phyloP scores from a whole-genome alignment of 176 grass and related monocot species.

The Pharus latifolius region DNA sequence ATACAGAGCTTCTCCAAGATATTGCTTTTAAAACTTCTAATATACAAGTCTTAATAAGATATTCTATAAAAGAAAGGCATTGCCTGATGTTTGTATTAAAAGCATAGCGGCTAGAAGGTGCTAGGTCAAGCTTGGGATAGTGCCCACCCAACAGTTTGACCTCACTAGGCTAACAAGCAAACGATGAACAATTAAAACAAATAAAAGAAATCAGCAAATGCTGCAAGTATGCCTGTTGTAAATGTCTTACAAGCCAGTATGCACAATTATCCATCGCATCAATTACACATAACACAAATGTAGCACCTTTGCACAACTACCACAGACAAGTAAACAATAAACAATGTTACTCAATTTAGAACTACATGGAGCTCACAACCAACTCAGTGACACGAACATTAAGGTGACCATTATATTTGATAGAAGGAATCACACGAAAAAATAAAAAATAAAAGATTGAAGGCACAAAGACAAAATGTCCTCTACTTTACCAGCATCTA shows the following conservation, averaged over 20 bases:
- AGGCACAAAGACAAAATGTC: neutral
- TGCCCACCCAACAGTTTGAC: neutral
- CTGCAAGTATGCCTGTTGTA: too few species aligned
- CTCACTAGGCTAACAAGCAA: neutral
- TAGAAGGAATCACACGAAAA: neutral
- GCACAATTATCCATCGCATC: too few species aligned
- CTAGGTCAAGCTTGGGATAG: neutral
- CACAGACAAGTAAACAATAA: too few species aligned
- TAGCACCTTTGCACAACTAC: too few species aligned
- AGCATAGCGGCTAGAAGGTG: neutral
- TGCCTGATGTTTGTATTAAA: neutral
- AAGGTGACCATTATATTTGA: neutral
- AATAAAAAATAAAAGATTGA: neutral
- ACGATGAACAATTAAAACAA: neutral
- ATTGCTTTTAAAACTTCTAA: too few species aligned
- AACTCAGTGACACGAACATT: too few species aligned
- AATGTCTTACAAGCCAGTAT: too few species aligned
- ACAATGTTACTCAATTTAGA: too few species aligned
- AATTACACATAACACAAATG: too few species aligned
- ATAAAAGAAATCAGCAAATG: neutral
- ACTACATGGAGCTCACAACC: too few species aligned
- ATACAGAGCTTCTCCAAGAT: too few species aligned
- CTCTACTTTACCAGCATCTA: neutral
- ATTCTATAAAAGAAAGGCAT: neutral
- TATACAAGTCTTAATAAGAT: too few species aligned